Evolutionary conservation across 2,329 filamentous ascomycete genomes (phyloP).

Genomic region (Microcera coccophila): DNA sequence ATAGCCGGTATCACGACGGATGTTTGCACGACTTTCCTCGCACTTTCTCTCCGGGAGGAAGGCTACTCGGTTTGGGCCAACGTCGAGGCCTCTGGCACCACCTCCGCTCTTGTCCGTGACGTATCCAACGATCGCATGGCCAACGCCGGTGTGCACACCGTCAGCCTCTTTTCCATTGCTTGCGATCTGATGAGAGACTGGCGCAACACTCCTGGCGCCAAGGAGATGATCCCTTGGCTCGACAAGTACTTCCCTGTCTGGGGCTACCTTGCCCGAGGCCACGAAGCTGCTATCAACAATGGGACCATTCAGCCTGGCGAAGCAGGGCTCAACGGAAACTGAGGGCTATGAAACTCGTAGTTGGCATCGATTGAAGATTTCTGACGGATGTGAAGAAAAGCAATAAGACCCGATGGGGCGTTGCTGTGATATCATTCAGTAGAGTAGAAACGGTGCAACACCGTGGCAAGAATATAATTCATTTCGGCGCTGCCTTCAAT

Average conservation of each 20-base stretch:
- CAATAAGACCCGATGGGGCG: too few species aligned
- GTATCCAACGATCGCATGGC: conserved; percentile 65
- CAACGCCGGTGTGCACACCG: conserved; percentile 60
- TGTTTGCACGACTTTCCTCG: conserved; percentile 71
- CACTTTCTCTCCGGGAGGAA: conserved; percentile 65
- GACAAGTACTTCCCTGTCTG: conserved; percentile 64
- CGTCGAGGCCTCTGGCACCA: conserved; percentile 67
- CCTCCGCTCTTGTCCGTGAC: conserved; percentile 56
- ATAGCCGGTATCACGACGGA: conserved; percentile 70
- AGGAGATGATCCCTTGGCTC: conserved; percentile 59
- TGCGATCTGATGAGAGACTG: conserved; percentile 70
- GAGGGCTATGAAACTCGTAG: too few species aligned
- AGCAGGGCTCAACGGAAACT: conserved; percentile 22
- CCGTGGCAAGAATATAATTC: too few species aligned
- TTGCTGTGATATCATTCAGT: too few species aligned
- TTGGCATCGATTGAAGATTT: too few species aligned
- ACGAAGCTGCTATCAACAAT: conserved; percentile 57
- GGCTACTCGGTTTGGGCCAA: conserved; percentile 74
- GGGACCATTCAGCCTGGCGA: conserved; percentile 58
- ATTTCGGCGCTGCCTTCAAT: too few species aligned
- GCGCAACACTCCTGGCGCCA: conserved; percentile 51
- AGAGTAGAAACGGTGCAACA: too few species aligned
- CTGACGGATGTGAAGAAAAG: too few species aligned
- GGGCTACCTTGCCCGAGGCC: conserved; percentile 58
- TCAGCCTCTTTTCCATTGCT: conserved; percentile 60